Conservation (phyloP, 2,329 filamentous ascomycete genomes). For the Nigrospora osmanthi region DNA sequence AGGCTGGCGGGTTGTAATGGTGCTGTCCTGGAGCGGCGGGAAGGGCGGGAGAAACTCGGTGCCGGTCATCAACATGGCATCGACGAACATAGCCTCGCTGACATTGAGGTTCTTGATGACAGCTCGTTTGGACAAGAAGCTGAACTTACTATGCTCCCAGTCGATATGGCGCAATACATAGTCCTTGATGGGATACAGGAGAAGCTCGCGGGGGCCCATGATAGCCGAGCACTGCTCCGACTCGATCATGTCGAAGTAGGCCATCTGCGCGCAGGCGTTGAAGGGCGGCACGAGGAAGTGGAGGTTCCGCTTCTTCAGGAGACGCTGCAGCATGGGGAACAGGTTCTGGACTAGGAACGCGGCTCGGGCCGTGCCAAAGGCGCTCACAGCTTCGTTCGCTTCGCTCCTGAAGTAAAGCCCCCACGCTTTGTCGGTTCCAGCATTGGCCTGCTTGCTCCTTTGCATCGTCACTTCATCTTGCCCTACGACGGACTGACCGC, state of each 20-base stretch:
- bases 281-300: slow-evolving; percentile 81
- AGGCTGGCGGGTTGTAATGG: slow-evolving; percentile 45
- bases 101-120: slow-evolving; percentile 63
- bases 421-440: slow-evolving; percentile 76
- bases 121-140: slow-evolving; percentile 54
- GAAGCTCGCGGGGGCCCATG: slow-evolving; percentile 76
- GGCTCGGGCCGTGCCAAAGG: slow-evolving; percentile 72
- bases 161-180: slow-evolving; percentile 61
- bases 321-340: slow-evolving; percentile 67
- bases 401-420: slow-evolving; percentile 74
- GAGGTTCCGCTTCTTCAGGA: slow-evolving; percentile 60
- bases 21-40: slow-evolving; percentile 61
- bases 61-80: slow-evolving; percentile 76
- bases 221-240: slow-evolving; percentile 65
- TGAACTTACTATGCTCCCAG: slow-evolving; percentile 60
- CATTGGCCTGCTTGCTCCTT: slow-evolving; percentile 56
- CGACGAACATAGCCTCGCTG: slow-evolving; percentile 67
- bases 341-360: slow-evolving; percentile 65
- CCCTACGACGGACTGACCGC: slow-evolving; percentile 73
- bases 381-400: slow-evolving; percentile 71
- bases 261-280: slow-evolving; percentile 81
- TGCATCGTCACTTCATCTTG: slow-evolving; percentile 64
- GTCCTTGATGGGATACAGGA: slow-evolving; percentile 78
- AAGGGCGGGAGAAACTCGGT: slow-evolving; percentile 74
- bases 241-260: slow-evolving; percentile 65